Evolutionary conservation across 2,329 filamentous ascomycete genomes (phyloP).

Genomic region (Exophiala sp.): DNA sequence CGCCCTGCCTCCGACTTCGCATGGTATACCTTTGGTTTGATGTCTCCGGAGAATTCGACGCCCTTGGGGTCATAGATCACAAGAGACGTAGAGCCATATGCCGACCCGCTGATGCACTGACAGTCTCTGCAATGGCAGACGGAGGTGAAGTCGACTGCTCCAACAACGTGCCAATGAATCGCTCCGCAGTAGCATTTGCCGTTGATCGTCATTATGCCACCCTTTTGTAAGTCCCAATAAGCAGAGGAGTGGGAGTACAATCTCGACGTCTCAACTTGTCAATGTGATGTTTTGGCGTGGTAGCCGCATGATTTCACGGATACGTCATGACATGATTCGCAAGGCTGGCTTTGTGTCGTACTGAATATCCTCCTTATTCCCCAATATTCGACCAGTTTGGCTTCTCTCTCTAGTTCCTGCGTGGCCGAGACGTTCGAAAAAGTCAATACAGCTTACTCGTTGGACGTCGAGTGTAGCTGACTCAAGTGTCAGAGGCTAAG

Average conservation of each 20-base stretch:
- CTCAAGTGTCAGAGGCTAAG: no score
- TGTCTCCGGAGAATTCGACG: background rate
- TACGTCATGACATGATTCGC: background rate
- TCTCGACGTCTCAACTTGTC: background rate
- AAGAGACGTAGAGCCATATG: background rate
- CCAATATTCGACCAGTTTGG: no score
- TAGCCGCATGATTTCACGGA: background rate
- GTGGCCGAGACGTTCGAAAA: no score
- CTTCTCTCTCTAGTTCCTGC: no score
- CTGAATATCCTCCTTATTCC: constrained; percentile 18
- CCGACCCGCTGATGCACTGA: background rate
- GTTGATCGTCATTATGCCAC: background rate
- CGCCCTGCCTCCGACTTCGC: background rate
- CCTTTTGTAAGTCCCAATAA: background rate
- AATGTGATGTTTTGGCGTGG: background rate
- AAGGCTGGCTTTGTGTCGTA: background rate
- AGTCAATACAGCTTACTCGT: no score
- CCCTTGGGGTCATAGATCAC: background rate
- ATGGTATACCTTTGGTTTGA: background rate
- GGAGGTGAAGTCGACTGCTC: background rate
- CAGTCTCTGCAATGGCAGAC: background rate
- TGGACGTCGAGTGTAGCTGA: no score
- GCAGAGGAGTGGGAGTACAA: background rate
- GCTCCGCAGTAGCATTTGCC: background rate
- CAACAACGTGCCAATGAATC: background rate